Conservation (phyloP, 345 rosid genomes). For the Corchorus olitorius region DNA sequence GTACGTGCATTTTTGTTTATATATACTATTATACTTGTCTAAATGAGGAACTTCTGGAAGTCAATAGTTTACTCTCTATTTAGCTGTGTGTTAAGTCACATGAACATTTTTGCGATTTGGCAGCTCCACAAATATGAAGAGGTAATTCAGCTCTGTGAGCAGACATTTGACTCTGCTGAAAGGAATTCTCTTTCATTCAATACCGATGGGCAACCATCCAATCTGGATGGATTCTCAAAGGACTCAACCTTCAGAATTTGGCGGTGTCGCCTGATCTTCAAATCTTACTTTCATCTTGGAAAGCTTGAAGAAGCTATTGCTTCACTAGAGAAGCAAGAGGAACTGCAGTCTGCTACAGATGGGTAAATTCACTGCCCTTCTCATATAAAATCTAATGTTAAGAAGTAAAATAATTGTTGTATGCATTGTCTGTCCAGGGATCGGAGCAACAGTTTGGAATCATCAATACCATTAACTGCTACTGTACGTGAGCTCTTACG, state of each 20-base stretch:
- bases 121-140: constrained; percentile 90
- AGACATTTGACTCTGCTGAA: constrained; percentile 72
- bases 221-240: constrained; percentile 45
- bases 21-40: not conserved
- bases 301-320: constrained; percentile 84
- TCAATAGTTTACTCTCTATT: constrained; percentile 7
- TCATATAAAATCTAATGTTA: not conserved
- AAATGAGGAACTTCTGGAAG: constrained; percentile 3
- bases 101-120: constrained; percentile 33
- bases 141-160: constrained; percentile 78
- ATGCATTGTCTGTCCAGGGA: constrained; percentile 34
- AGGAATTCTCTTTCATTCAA: constrained; percentile 49
- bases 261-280: constrained; percentile 65
- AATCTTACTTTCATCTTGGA: constrained; percentile 82
- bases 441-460: constrained; percentile 50
- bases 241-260: constrained; percentile 57
- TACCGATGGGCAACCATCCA: constrained; percentile 29
- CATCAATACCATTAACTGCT: constrained; percentile 58
- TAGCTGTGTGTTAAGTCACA: not conserved
- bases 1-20: constrained; percentile 41
- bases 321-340: constrained; percentile 68
- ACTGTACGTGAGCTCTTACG: constrained; percentile 67
- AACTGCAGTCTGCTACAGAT: constrained; percentile 37
- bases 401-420: constrained; percentile 20
- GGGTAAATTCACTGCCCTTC: constrained; percentile 45